Percentiles rank a stretch among this genome's conserved stretches.
Evolutionary conservation across 2,329 filamentous ascomycete species (phyloP).

Genomic region (Thelonectria discophora): DNA sequence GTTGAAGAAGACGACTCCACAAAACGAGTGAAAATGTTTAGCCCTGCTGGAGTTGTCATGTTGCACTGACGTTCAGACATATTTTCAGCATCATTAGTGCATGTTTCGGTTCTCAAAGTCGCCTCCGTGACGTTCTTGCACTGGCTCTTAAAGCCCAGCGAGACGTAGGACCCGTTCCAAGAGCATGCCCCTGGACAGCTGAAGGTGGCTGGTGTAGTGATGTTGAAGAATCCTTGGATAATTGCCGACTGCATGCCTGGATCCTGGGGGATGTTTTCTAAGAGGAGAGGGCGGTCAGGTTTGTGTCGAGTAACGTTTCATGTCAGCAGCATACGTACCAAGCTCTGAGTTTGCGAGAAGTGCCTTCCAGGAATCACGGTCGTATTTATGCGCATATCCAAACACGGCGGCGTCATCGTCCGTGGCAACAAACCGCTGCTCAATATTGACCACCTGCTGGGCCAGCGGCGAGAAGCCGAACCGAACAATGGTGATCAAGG

Average conservation of each 20-base stretch:
- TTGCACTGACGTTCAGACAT: background rate
- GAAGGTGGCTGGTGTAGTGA: slow-evolving; percentile 9
- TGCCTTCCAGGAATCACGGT: background rate
- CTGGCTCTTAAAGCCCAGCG: slow-evolving; percentile 18
- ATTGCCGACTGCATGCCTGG: slow-evolving; percentile 21
- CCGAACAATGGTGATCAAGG: slow-evolving; percentile 16
- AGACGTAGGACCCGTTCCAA: slow-evolving; percentile 15
- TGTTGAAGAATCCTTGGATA: slow-evolving; percentile 20
- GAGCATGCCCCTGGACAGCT: slow-evolving; percentile 19
- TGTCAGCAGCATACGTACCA: background rate
- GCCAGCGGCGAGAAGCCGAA: slow-evolving; percentile 19
- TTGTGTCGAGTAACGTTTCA: too few species aligned
- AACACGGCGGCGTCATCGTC: slow-evolving; percentile 8
- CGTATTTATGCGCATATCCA: slow-evolving; percentile 20
- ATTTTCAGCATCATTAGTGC: background rate
- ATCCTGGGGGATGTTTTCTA: slow-evolving; percentile 8
- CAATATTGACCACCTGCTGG: slow-evolving; percentile 16
- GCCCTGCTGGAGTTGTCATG: slow-evolving; percentile 21
- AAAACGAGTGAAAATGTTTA: slow-evolving; percentile 6
- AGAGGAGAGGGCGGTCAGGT: background rate
- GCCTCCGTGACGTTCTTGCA: slow-evolving; percentile 18
- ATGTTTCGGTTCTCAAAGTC: slow-evolving; percentile 7
- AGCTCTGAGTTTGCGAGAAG: background rate
- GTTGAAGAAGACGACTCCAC: background rate
- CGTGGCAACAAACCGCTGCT: background rate